Conservation (phyloP, 2,329 filamentous ascomycete species). For the Stromatinia cepivora region DNA sequence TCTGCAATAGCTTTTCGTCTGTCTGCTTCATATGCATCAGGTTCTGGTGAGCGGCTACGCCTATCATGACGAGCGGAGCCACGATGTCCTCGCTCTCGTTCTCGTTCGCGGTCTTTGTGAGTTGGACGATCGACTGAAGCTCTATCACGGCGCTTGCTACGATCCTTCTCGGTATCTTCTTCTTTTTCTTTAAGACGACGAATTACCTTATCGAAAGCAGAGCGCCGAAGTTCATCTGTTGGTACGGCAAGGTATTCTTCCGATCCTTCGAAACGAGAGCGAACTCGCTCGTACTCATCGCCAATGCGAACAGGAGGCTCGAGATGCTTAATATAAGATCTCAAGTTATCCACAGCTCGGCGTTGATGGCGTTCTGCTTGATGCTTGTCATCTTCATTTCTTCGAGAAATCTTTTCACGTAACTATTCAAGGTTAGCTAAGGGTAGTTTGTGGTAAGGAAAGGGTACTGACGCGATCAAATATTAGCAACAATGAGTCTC, state of each 20-base stretch:
- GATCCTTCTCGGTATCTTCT: conserved; percentile 72
- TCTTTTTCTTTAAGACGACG: conserved; percentile 89
- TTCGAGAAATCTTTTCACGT: conserved; percentile 80
- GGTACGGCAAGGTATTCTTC: conserved; percentile 82
- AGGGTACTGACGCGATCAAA: conserved; percentile 70
- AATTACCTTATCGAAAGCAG: conserved; percentile 89
- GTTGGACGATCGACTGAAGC: conserved; percentile 47
- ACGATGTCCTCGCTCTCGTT: conserved; percentile 66
- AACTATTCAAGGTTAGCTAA: conserved; percentile 52
- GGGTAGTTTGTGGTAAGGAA: neutral
- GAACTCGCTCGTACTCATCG: conserved; percentile 89
- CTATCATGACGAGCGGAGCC: conserved; percentile 53
- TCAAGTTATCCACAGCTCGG: conserved; percentile 78
- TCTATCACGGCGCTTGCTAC: conserved; percentile 58
- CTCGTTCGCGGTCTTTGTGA: conserved; percentile 54
- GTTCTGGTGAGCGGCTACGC: conserved; percentile 84
- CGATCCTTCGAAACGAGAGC: conserved; percentile 73
- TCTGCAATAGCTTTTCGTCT: conserved; percentile 90
- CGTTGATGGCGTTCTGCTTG: conserved; percentile 83
- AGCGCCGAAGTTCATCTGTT: conserved; percentile 77
- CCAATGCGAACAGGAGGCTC: conserved; percentile 76
- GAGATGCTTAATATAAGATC: conserved; percentile 83
- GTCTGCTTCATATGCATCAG: conserved; percentile 92
- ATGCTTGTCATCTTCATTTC: conserved; percentile 80
- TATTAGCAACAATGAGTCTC: conserved; percentile 75